These are phyloP conservation scores for Nothomitra cinnamomea DNA, from an alignment of 2,329 filamentous ascomycete species.

Conservation along the genomic window DNA sequence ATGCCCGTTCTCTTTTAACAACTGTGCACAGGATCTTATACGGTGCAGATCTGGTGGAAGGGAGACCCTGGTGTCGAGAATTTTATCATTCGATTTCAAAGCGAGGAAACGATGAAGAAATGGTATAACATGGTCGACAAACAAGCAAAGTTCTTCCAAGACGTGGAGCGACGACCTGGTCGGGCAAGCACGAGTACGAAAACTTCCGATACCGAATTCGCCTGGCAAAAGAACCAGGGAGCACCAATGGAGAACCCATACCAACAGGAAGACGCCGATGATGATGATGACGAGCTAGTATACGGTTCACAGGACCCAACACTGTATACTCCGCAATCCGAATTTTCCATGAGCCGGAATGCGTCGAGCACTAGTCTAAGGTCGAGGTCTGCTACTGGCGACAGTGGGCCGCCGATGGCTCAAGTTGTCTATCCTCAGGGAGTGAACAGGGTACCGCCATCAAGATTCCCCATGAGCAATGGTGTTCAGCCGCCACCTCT, in stretches of 20 bases:
- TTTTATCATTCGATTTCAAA: slow-evolving; percentile 83
- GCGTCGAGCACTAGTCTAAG: slow-evolving; percentile 60
- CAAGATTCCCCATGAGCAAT: slow-evolving; percentile 48
- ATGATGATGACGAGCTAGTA: slow-evolving; percentile 30
- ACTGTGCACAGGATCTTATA: slow-evolving; percentile 59
- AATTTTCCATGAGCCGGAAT: slow-evolving; percentile 44
- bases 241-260: slow-evolving; percentile 68
- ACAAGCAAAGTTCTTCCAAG: slow-evolving; percentile 40
- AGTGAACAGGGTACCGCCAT: slow-evolving; percentile 31
- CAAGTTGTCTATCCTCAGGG: slow-evolving; percentile 1
- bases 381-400: slow-evolving; percentile 58
- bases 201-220: slow-evolving; percentile 55
- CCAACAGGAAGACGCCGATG: slow-evolving; percentile 29
- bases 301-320: slow-evolving; percentile 15
- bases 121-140: slow-evolving; percentile 69
- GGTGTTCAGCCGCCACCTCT: slow-evolving; percentile 36
- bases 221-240: slow-evolving; percentile 55
- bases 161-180: slow-evolving; percentile 13
- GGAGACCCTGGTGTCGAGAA: slow-evolving; percentile 91
- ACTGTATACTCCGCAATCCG: slow-evolving; percentile 23
- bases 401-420: slow-evolving; percentile 43
- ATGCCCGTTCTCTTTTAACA: neutral
- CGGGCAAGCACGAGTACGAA: slow-evolving; percentile 36
- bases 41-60: slow-evolving; percentile 97
- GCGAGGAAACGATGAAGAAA: slow-evolving; percentile 84